phyloP scores from a whole-genome alignment of 2,329 filamentous ascomycete species.

The Keithomyces neogunnii region DNA sequence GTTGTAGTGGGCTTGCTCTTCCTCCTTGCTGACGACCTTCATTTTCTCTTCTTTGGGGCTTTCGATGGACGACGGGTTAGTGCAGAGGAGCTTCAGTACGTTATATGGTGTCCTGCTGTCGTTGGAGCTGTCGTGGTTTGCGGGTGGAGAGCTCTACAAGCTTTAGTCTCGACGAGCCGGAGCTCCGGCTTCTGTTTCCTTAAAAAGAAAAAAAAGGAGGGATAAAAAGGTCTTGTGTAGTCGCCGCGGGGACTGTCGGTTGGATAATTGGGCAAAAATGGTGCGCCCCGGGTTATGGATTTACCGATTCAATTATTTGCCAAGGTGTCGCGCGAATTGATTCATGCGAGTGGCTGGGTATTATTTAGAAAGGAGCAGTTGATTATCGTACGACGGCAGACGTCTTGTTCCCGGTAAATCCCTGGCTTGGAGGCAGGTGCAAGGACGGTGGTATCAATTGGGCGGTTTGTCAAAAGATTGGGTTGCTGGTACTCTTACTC shows the following conservation, averaged over 20 bases:
- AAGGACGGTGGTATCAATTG: too few species aligned
- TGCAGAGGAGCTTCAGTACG: not conserved
- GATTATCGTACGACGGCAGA: too few species aligned
- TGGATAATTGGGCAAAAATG: not conserved
- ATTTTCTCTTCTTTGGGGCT: conserved; percentile 39
- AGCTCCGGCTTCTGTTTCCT: not conserved
- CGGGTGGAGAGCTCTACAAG: not conserved
- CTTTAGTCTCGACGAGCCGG: not conserved
- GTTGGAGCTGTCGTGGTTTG: not conserved
- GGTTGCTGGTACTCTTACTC: too few species aligned
- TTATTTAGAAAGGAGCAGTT: too few species aligned
- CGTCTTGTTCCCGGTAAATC: too few species aligned
- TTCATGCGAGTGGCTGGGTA: too few species aligned
- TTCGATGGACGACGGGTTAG: not conserved
- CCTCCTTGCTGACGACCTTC: conserved; percentile 94
- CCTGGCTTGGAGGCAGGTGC: too few species aligned
- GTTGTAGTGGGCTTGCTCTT: conserved; percentile 79
- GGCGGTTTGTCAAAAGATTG: too few species aligned
- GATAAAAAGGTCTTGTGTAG: not conserved
- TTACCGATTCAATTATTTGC: not conserved
- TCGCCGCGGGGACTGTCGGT: conserved; percentile 2
- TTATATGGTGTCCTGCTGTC: not conserved
- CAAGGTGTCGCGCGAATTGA: too few species aligned
- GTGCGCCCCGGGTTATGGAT: not conserved
- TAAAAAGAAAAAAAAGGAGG: not conserved